phyloP scores from a whole-genome alignment of 2,329 filamentous ascomycete species.

The Lasiodiplodia sp. region DNA sequence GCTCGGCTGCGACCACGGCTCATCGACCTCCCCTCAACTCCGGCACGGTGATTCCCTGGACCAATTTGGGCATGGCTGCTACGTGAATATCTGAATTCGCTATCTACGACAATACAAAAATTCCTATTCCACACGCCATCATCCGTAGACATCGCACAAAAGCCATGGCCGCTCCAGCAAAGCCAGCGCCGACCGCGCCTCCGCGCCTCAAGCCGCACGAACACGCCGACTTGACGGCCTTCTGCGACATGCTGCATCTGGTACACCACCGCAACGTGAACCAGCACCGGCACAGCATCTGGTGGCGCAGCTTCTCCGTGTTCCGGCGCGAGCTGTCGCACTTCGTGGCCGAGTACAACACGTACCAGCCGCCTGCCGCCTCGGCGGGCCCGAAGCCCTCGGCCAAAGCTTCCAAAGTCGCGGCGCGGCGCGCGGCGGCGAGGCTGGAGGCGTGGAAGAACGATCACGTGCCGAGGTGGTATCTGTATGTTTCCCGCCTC shows the following conservation, averaged over 20 bases:
- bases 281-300: slow-evolving; percentile 81
- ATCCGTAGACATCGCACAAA: not conserved
- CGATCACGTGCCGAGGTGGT: slow-evolving; percentile 44
- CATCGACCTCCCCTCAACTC: not conserved
- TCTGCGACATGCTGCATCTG: slow-evolving; percentile 62
- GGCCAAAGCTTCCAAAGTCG: slow-evolving; percentile 9
- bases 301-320: slow-evolving; percentile 79
- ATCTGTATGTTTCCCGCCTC: slow-evolving; percentile 40
- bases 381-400: not conserved
- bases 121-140: not conserved
- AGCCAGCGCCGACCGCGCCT: not conserved
- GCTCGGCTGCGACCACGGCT: not conserved
- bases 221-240: slow-evolving; percentile 37
- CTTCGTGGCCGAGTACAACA: slow-evolving; percentile 51
- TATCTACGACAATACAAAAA: not conserved
- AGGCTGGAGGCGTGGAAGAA: slow-evolving; percentile 27
- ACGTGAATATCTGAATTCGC: no score
- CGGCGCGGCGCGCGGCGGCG: slow-evolving; percentile 12
- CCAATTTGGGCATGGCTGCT: no score
- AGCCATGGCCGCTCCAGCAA: not conserved
- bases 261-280: slow-evolving; percentile 85
- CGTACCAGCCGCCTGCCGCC: slow-evolving; percentile 32
- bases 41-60: not conserved
- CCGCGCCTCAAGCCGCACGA: slow-evolving; percentile 29
- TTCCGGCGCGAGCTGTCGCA: slow-evolving; percentile 71